These are phyloP conservation scores for Trichoderma sp. DNA, from an alignment of 2,329 filamentous ascomycete species.

Conservation along the genomic window DNA sequence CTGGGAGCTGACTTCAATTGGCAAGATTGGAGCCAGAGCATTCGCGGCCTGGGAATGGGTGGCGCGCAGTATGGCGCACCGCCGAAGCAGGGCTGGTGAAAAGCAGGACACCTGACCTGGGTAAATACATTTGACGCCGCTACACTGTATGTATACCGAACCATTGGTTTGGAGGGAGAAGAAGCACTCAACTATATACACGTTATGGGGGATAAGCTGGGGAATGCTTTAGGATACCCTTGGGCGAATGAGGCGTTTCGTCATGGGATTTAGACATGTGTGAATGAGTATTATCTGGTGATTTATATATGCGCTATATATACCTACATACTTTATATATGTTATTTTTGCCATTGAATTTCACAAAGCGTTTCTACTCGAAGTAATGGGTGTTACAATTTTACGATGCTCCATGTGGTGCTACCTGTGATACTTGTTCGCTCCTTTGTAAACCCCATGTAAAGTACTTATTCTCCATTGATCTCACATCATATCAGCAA, in stretches of 20 bases:
- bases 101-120: background rate
- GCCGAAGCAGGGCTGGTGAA: slow-evolving; percentile 26
- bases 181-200: background rate
- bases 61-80: slow-evolving; percentile 26
- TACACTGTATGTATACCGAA: background rate
- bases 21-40: slow-evolving; percentile 47
- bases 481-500: background rate
- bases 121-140: background rate
- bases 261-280: slow-evolving; percentile 12
- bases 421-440: background rate
- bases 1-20: slow-evolving; percentile 46
- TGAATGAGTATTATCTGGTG: background rate
- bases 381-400: background rate
- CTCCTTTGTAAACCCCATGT: too few species aligned
- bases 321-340: background rate
- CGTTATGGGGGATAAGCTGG: background rate
- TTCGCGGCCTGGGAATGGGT: slow-evolving; percentile 39
- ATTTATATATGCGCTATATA: background rate
- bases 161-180: background rate
- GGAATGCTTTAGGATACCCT: slow-evolving; percentile 10
- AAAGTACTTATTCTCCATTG: background rate
- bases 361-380: background rate
- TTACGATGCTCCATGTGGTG: background rate
- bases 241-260: slow-evolving; percentile 12
- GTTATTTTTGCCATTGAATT: background rate